phyloP scores from a whole-genome alignment of 2,329 filamentous ascomycete genomes.

The Scopulariopsis brevicaulis region DNA sequence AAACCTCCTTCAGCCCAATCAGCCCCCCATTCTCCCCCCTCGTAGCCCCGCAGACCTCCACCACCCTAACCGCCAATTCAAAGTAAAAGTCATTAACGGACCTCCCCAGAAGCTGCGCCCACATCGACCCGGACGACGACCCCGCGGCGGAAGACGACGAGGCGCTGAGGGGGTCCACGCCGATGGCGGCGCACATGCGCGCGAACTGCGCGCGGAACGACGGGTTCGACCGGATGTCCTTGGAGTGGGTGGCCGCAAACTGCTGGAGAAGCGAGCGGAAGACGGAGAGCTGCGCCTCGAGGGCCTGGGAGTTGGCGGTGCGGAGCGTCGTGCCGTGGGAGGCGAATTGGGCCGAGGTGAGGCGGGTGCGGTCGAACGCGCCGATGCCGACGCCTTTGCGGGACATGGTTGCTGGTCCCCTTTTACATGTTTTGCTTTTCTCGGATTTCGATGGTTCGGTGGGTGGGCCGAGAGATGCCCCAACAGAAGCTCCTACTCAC shows the following conservation, averaged over 20 bases:
- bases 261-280: conserved; percentile 93
- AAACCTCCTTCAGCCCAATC: conserved; percentile 72
- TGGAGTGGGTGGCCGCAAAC: conserved; percentile 88
- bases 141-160: conserved; percentile 24
- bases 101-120: conserved; percentile 84
- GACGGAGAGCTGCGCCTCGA: conserved; percentile 87
- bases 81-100: conserved; percentile 99
- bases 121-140: conserved; percentile 50
- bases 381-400: conserved; percentile 82
- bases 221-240: conserved; percentile 92
- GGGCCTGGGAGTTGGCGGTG: conserved; percentile 68
- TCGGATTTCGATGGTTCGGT: background rate
- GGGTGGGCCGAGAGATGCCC: background rate
- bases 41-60: conserved; percentile 82
- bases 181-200: conserved; percentile 95
- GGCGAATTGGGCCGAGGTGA: conserved; percentile 82
- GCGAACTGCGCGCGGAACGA: conserved; percentile 94
- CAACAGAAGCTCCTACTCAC: too few relatives aligned
- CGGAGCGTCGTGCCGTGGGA: conserved; percentile 83
- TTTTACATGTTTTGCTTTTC: background rate
- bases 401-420: conserved; percentile 33
- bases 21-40: conserved; percentile 86
- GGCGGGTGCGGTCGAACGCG: conserved; percentile 75
- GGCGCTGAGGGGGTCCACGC: conserved; percentile 77
- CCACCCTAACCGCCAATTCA: conserved; percentile 87